Base-by-base conservation (phyloP, 176 grass and related monocot species). In the Leersia perrieri region DNA sequence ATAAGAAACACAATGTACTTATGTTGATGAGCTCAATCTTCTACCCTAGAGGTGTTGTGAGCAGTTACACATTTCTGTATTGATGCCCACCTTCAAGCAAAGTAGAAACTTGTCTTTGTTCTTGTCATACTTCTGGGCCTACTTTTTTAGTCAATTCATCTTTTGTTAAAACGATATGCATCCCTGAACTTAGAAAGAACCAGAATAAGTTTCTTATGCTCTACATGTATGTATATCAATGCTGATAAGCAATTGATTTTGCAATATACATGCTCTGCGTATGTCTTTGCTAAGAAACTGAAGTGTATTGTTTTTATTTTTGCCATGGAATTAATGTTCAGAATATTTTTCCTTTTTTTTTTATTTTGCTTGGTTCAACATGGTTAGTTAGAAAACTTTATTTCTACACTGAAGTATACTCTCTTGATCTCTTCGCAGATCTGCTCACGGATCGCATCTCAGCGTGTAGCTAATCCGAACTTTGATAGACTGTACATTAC, bases 401-500 rank as follows among this genome's bases (percentile, higher is more conserved):
- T 49, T 85, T 77, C 26, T 4, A 12, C 36, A 51, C 67, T 69
- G 35, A 63, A 71, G 66, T 79, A 80, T 58, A 16, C 84, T 47
- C 66, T 82, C n/a, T n/a, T n/a, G n/a, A n/a, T n/a, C n/a, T 67
- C n/a, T 58, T 28, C 1, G 63, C 70, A 98, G 95, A 79, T 98
- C 38, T 98, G 84, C 78, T 95, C 86, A 30, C 74, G 41, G 39
- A 98, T 98, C 40, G 80, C 81, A 61, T 64, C 86, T 88, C 63
- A 87, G 72, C 86, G 78, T 60, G 74, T 76, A 77, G 64, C 44
- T 28, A 83, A 85, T 78, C 79, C 86, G 36, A 77, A 89, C 60
- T 44, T 95, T 66, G 80, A 88, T 55, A 90, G 93, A 84, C 70
- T 98, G 41, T 89, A 95, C 79, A 89, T 91, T 77, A 84, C 36